These are phyloP conservation scores for Trapa bicornis DNA, from an alignment of 345 rosid genomes.

Conservation along the genomic window DNA sequence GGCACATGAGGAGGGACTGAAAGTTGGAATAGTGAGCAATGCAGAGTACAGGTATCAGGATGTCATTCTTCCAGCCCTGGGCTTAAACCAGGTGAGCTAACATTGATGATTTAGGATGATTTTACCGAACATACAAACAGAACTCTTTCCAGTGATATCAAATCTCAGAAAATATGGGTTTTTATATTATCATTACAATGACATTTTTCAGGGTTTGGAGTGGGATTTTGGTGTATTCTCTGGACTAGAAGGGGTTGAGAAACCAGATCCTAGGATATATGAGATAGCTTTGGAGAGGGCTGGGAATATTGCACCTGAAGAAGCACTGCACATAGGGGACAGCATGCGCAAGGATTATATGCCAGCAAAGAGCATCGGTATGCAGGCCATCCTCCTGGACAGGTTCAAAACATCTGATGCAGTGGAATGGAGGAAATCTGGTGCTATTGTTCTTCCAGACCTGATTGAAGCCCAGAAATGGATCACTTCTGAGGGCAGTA, in stretches of 20 bases:
- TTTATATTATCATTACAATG: neutral
- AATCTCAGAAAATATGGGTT: neutral
- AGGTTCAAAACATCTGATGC: slow-evolving; percentile 79
- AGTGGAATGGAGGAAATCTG: slow-evolving; percentile 61
- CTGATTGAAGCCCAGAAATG: slow-evolving; percentile 51
- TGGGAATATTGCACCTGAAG: slow-evolving; percentile 60
- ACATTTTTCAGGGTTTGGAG: slow-evolving; percentile 46
- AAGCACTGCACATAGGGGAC: slow-evolving; percentile 75
- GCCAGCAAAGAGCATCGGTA: slow-evolving; percentile 76
- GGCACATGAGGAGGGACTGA: slow-evolving; percentile 53
- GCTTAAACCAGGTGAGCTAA: slow-evolving; percentile 51
- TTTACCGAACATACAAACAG: neutral
- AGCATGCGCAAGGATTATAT: slow-evolving; percentile 81
- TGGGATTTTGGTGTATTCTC: slow-evolving; percentile 98
- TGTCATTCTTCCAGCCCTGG: slow-evolving; percentile 85
- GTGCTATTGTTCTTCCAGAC: slow-evolving; percentile 77
- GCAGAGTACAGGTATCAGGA: slow-evolving; percentile 80
- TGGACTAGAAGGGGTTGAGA: slow-evolving; percentile 84
- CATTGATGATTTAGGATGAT: neutral
- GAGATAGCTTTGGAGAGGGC: slow-evolving; percentile 65
- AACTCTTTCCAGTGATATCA: neutral
- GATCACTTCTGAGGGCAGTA: slow-evolving; percentile 14
- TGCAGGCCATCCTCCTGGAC: slow-evolving; percentile 81
- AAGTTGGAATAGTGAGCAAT: slow-evolving; percentile 70
- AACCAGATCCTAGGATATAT: slow-evolving; percentile 73